A percentile compares a stretch with the other conserved stretches of the same genome.
phyloP scores from a whole-genome alignment of 371 early-diverging fungal species.

The Rhizopus sp. region DNA sequence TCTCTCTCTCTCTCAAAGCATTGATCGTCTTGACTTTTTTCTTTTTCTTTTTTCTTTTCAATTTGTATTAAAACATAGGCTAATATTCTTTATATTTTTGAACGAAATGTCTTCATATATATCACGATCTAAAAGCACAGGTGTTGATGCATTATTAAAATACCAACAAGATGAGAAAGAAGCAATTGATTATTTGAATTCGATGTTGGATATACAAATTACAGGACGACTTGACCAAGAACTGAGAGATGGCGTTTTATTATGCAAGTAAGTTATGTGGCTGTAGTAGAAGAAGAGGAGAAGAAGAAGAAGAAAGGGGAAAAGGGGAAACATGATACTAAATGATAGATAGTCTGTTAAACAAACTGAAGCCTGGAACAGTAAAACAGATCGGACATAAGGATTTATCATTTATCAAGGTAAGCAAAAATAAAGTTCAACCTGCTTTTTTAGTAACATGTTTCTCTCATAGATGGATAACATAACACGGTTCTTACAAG shows the following conservation, averaged over 20 bases:
- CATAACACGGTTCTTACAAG: slow-evolving; percentile 66
- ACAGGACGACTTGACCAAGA: slow-evolving; percentile 52
- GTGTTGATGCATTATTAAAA: slow-evolving; percentile 34
- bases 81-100: slow-evolving; percentile 12
- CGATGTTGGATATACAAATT: slow-evolving; percentile 16
- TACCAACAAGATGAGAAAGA: slow-evolving; percentile 30
- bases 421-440: slow-evolving; percentile 14
- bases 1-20: too few relatives aligned
- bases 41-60: slow-evolving; percentile 8
- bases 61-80: not conserved
- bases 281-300: slow-evolving; percentile 4
- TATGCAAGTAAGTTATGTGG: slow-evolving; percentile 47
- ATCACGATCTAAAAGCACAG: slow-evolving; percentile 38
- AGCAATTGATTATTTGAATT: slow-evolving; percentile 40
- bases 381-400: slow-evolving; percentile 48
- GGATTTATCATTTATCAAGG: slow-evolving; percentile 47
- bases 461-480: slow-evolving; percentile 76
- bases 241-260: slow-evolving; percentile 46
- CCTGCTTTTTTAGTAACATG: slow-evolving; percentile 1
- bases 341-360: slow-evolving; percentile 36
- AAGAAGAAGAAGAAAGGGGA: slow-evolving; percentile 2
- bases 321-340: slow-evolving; percentile 1
- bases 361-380: slow-evolving; percentile 48
- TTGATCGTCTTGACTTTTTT: not conserved
- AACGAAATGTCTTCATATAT: slow-evolving; percentile 23